Evolutionary conservation across 2,329 filamentous ascomycete genomes (phyloP), one percentile per base, ranked within the genome.

Genomic region (Fusarium kyushuense): DNA sequence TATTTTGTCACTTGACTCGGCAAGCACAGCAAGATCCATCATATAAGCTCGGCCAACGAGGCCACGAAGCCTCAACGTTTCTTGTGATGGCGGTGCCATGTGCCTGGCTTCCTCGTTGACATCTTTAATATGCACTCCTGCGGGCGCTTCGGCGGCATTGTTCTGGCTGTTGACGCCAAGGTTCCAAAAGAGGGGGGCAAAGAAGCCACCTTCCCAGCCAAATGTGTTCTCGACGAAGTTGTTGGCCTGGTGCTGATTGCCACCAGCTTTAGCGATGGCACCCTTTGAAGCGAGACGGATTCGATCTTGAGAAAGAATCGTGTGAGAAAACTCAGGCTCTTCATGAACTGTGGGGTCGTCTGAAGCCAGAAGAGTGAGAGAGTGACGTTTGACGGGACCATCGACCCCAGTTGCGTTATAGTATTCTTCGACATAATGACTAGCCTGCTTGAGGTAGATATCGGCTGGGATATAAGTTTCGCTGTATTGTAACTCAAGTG

Each of bases 191-290:
- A 96, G 90, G 72, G 88, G 86, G 16, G 87, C 86, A 79, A 91
- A 96, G 82, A 96, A 97, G 2, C 93, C 93, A 19, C 93, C 93
- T 76, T 96, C 93, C 93, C 93, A 96, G 30, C 93, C 93, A 40
- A 92, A 89, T 2, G 89, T 87, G 75, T 94, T 90, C 61, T 94
- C 92, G 35, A 92, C 85, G 76, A 92, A 92, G 71, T 86, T 87
- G 68, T 85, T 84, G 75, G 91, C 87, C 9, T 85, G 81, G 13
- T 80, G 79, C 25, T 79, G 79, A 63, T 87, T 79, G 5, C 78
- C 76, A 42, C 77, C 78, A 59, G 75, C 79, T 67, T 78, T 77
- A 72, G 82, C 73, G 35, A 81, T 77, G 23, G 80, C 79, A 29
- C 81, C 77, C 75, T 92, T 92, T 51, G 87, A 89, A 11, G 92